These are phyloP conservation scores for Coniosporium apollinis DNA, from an alignment of 495 filamentous ascomycete species.

Conservation along the genomic window DNA sequence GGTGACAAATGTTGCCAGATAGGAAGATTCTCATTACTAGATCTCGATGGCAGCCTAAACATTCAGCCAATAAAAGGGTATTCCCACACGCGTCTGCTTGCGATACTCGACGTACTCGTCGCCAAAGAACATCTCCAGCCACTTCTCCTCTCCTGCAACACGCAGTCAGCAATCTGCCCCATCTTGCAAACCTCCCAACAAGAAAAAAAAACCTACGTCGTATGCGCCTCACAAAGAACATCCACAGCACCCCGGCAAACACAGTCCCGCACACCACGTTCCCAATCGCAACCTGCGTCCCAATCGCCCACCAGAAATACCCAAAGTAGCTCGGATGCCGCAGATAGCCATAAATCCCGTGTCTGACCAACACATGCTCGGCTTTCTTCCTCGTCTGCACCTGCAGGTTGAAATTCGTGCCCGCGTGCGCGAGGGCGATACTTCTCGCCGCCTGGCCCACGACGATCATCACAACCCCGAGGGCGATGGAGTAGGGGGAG, in stretches of 20 bases:
- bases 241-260: slow-evolving; percentile 64
- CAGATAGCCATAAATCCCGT: slow-evolving; percentile 44
- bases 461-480: slow-evolving; percentile 46
- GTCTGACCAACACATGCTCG: slow-evolving; percentile 62
- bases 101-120: slow-evolving; percentile 64
- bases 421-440: slow-evolving; percentile 75
- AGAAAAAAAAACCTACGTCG: slow-evolving; percentile 29
- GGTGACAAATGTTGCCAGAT: too few relatives aligned
- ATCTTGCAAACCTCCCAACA: neutral
- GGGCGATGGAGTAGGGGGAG: slow-evolving; percentile 10
- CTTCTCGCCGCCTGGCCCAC: slow-evolving; percentile 59
- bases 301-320: slow-evolving; percentile 96
- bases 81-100: slow-evolving; percentile 47
- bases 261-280: slow-evolving; percentile 61
- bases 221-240: slow-evolving; percentile 64
- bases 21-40: too few relatives aligned
- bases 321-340: slow-evolving; percentile 91
- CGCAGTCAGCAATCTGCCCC: neutral
- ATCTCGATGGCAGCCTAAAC: too few relatives aligned
- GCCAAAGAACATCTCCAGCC: slow-evolving; percentile 67
- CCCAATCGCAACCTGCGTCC: slow-evolving; percentile 77
- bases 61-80: too few relatives aligned
- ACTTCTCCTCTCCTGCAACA: slow-evolving; percentile 53
- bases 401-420: slow-evolving; percentile 79
- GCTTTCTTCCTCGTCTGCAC: slow-evolving; percentile 50